Base-by-base conservation (phyloP, 129 eudicot genomes). In the Daucus carota region DNA sequence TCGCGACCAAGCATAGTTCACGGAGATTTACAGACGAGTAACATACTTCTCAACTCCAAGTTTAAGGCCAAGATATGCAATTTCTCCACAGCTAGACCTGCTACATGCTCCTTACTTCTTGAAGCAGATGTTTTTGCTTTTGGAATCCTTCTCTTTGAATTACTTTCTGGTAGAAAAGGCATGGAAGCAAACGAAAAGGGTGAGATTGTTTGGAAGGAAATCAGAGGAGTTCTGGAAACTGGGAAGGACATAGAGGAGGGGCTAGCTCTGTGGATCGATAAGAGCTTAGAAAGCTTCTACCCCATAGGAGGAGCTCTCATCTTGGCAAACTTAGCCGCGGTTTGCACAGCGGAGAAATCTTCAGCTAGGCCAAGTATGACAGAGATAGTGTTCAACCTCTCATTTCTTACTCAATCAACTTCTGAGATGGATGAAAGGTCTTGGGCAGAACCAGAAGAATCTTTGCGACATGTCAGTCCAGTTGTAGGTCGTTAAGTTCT, bases 1-100 rank as follows among this genome's bases (percentile, higher is more conserved):
- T 81, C 84, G 82, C 90, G 88, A 69, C 97, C 97, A 14, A 88
- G 88, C 79, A 83, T 91, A 31, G 88, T 87, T 73, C 97, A 91
- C 50, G 79, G 90, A 78, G 92, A 88, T 78, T 79, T 88, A 67
- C 75, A 81, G 70, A 85, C 93, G 40, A 88, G 86, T 75, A 91
- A 88, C 50, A 88, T 91, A 83, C 97, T 91, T 83, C 87, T 91
- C 5, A 91, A 91, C 72, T 84, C 93, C 38, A 86, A 65, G 26
- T 91, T 91, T 50, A 91, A 85, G 84, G 97, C 88, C 52, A 91
- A 88, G 84, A 86, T 88, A n/a, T 77, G 83, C 15, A 91, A 91
- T 73, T 91, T 88, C 42, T 80, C 91, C 41, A 38, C 84, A 18
- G 90, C 91, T 36, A 85, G 86, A 76, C 83, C 85, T 52, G 86